Evolutionary conservation across 163 green algal genomes (phyloP), one percentile per base, ranked within the genome.

Genomic region (Volvox carteri): DNA sequence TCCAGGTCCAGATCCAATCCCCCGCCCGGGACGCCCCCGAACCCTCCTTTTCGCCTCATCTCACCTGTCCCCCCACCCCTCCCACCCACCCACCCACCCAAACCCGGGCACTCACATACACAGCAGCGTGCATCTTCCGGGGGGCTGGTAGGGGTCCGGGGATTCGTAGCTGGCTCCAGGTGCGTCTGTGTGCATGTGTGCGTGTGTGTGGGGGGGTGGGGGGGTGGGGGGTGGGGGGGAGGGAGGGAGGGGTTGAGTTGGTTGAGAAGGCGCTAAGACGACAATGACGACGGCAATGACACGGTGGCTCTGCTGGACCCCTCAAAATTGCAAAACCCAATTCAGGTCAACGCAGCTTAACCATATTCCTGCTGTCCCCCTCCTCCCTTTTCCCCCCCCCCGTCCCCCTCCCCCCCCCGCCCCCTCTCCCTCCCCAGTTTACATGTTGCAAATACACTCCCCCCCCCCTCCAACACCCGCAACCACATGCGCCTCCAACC

Each of bases 111-210:
- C 85, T 77, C 52, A 94, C 76, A 56, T 88, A 90, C 0, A 85
- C 92, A 30, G 90, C 86, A 16, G 79, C 67, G 77, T 91, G 84
- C 90, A 93, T 94, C 68, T 93, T 93, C 52, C 90, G 77, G 0
- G 90, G 62, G 33, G 92, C 48, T 4, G 90, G 90, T 1, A 23
- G 23, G 54, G 77, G 75, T 0, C 79, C 87, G 1, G 48, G 46
- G 4, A 86, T 56, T 1, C 58, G 41, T 46, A 93, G 48, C 46
- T 84, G 87, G 48, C 65, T 81, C 92, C 90, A 92, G 18, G 42
- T 73, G 54, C 56, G 52, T 21, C 92, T 92, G 90, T 1, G 28
- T 33, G 68, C 19, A 35, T 52, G 68, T 44, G 21, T 28, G 65
- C n/a, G 35, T 50, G 68, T 39, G 42, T 4, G 42, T 4, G 60